These are phyloP conservation scores for Fusarium guadeloupense DNA, from an alignment of 2,329 filamentous ascomycete genomes.

Conservation along the genomic window DNA sequence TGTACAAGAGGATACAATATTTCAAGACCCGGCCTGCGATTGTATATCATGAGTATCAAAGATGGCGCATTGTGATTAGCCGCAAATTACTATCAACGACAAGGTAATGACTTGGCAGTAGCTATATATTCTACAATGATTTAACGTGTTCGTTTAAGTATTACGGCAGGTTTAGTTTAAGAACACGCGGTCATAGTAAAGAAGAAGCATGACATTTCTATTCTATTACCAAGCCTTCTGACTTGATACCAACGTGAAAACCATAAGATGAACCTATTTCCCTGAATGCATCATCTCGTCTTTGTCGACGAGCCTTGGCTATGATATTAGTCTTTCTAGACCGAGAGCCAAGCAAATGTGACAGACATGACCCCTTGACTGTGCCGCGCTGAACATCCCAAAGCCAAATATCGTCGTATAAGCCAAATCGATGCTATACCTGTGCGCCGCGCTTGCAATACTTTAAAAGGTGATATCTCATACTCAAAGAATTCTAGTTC, in stretches of 20 bases:
- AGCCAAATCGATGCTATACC: conserved; percentile 33
- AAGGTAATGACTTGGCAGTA: neutral
- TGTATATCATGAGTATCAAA: conserved; percentile 82
- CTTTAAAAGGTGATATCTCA: conserved; percentile 35
- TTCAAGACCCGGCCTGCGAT: conserved; percentile 77
- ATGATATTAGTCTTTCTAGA: conserved; percentile 10
- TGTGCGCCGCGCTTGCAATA: conserved; percentile 45
- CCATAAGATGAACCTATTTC: conserved; percentile 7
- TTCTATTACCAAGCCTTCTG: conserved; percentile 31
- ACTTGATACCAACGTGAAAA: conserved; percentile 15
- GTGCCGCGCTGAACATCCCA: conserved; percentile 12
- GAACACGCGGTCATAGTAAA: conserved; percentile 4
- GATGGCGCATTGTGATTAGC: conserved; percentile 85
- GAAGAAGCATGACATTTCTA: conserved; percentile 32
- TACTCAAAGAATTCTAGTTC: conserved; percentile 36
- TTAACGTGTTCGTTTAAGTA: neutral
- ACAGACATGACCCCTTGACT: conserved; percentile 8
- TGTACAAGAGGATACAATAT: conserved; percentile 71
- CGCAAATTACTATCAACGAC: too few relatives aligned
- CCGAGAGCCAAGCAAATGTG: conserved; percentile 21
- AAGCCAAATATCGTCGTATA: conserved; percentile 18
- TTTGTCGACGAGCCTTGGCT: conserved; percentile 4
- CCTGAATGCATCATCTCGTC: conserved; percentile 3
- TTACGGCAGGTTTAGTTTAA: neutral
- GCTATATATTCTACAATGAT: neutral